phyloP scores from a whole-genome alignment of 2,329 filamentous ascomycete species.

The Trichothecium sympodiale region DNA sequence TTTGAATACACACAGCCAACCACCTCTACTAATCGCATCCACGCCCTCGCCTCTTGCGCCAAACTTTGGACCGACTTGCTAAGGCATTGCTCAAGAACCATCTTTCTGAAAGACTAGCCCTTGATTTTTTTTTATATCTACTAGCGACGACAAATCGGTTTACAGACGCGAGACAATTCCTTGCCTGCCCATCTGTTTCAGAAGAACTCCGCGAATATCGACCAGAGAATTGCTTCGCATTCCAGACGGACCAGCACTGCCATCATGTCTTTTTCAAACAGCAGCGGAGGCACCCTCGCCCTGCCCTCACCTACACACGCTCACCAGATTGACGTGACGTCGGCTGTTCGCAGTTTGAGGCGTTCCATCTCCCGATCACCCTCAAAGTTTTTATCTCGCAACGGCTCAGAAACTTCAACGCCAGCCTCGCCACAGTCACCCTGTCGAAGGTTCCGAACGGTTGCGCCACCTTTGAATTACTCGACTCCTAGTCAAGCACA shows the following conservation, averaged over 20 bases:
- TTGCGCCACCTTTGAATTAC: background rate
- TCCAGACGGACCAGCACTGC: constrained; percentile 2
- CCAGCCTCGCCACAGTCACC: constrained; percentile 38
- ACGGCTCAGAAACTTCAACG: constrained; percentile 26
- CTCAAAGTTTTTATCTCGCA: constrained; percentile 64
- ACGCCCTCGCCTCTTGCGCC: no score
- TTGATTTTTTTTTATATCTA: no score
- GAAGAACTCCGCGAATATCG: no score
- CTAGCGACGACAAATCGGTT: no score
- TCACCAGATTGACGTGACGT: constrained; percentile 72
- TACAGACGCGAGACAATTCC: no score
- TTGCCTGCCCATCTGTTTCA: no score
- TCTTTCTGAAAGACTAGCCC: no score
- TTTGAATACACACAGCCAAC: no score
- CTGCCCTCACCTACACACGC: constrained; percentile 77
- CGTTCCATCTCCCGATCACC: constrained; percentile 89
- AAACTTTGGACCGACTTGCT: no score
- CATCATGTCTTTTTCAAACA: constrained; percentile 48
- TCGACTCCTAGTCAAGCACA: constrained; percentile 21
- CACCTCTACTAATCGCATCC: no score
- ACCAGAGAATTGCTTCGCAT: constrained; percentile 16
- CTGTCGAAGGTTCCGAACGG: constrained; percentile 28
- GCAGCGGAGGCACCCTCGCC: constrained; percentile 66
- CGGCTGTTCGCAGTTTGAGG: constrained; percentile 71
- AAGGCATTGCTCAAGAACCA: no score